These are phyloP conservation scores for Rhodamnia argentea DNA, from an alignment of 345 rosid genomes.

Conservation along the genomic window DNA sequence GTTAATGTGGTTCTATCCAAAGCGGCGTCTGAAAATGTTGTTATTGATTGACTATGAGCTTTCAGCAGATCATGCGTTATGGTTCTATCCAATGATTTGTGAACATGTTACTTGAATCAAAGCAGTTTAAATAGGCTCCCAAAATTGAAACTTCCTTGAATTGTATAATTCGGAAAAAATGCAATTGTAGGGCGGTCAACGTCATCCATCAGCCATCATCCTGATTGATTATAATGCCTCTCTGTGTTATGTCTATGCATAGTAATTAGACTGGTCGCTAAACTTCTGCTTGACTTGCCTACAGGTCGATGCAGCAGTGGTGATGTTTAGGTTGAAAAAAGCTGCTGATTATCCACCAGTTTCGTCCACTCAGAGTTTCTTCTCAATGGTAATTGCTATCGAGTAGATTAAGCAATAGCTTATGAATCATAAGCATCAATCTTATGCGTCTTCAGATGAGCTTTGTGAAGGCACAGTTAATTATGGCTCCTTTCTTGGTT, in stretches of 20 bases:
- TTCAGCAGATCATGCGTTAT: neutral
- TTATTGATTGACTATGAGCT: neutral
- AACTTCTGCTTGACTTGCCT: neutral
- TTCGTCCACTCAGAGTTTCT: conserved; percentile 66
- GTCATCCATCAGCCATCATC: neutral
- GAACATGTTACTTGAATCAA: neutral
- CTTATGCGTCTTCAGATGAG: neutral
- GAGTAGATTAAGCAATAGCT: neutral
- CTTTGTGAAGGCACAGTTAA: neutral
- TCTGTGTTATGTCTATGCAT: neutral
- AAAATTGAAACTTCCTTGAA: neutral
- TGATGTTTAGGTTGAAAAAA: conserved; percentile 68
- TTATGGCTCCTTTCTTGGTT: neutral
- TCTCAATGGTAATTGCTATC: conserved; percentile 52
- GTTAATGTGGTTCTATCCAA: neutral
- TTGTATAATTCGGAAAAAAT: neutral
- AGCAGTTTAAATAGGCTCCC: neutral
- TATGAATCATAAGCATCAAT: neutral
- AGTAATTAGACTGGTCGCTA: neutral
- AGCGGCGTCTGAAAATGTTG: neutral
- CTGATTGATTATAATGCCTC: neutral
- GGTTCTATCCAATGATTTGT: neutral
- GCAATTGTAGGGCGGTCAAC: neutral
- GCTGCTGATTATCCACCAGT: conserved; percentile 70
- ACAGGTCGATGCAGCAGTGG: conserved; percentile 96